These are phyloP conservation scores for Mycena polygramma DNA, from an alignment of 768 basidiomycete species.

Conservation along the genomic window DNA sequence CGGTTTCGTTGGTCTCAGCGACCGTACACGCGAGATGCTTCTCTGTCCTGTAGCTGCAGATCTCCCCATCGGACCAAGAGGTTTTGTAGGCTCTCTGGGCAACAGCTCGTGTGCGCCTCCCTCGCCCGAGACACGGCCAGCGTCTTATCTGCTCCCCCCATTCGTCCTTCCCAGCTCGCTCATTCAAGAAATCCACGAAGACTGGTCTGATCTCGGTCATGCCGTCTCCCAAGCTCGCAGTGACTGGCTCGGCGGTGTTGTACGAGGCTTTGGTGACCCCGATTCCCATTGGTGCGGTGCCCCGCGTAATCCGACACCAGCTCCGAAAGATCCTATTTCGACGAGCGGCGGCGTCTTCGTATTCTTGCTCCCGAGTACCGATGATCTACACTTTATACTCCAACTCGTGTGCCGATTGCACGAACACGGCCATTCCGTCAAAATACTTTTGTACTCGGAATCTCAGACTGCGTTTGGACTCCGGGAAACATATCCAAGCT, in stretches of 20 bases:
- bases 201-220: constrained; percentile 41
- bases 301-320: not conserved
- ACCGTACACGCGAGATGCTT: constrained; percentile 53
- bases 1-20: constrained; percentile 54
- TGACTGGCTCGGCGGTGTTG: constrained; percentile 35
- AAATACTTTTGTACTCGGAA: constrained; percentile 48
- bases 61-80: constrained; percentile 59
- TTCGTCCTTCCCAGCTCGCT: constrained; percentile 61
- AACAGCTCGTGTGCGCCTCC: constrained; percentile 50
- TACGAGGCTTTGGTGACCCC: constrained; percentile 33
- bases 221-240: constrained; percentile 41
- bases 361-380: constrained; percentile 49
- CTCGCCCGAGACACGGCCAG: constrained; percentile 50
- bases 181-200: constrained; percentile 36
- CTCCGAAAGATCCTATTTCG: not conserved
- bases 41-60: constrained; percentile 53
- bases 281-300: constrained; percentile 31
- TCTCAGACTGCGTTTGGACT: constrained; percentile 11
- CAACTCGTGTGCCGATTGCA: constrained; percentile 53
- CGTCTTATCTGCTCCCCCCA: constrained; percentile 71
- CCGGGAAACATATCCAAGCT: constrained; percentile 23
- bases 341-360: constrained; percentile 44
- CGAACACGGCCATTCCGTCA: constrained; percentile 45
- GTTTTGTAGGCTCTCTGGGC: constrained; percentile 41
- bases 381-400: constrained; percentile 50